Evolutionary conservation across 2,329 filamentous ascomycete genomes (phyloP), one percentile per base, ranked within the genome.

Genomic region (Exophiala viscosa): DNA sequence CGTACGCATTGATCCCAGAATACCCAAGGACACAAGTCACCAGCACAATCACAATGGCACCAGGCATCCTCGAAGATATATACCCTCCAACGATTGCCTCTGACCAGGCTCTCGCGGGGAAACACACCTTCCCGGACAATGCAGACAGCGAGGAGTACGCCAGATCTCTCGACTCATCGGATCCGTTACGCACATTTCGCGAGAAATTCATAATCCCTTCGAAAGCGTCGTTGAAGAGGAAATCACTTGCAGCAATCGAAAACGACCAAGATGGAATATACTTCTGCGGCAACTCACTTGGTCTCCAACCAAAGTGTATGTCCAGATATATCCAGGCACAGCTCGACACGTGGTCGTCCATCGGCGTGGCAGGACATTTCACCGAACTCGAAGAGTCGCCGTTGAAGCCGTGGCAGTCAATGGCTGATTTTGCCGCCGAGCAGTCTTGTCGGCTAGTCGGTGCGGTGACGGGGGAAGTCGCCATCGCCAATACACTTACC

Each of bases 271-370:
- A 18, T 14, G 62, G 63, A 8, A 84, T 89, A 53, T 96, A 96
- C 70, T 84, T 96, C 60, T 92, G 90, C 61, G 91, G 91, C 51
- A 95, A 96, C 73, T 95, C 90, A 0, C 79, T 96, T 1, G 90
- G 90, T 34, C 80, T 91, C 3, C 90, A 95, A 67, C 90, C 90
- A 38, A 83, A 81, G 56, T 79, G 80, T 8, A 84, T 84, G 0
- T 75, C 80, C 13, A 73, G 77, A n/a, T 85, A 88, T 59, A 72
- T 95, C 57, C 75, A 84, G 43, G 79, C 83, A 4, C 89, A 93
- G 60, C 79, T 95, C 1, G 80, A 87, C 58, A 90, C 88, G 1
- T 96, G 90, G 90, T 86, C 86, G 0, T 85, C 83, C 0, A 86
- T 93, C 59, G 90, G 86, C 14, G 90, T 96, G 18, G 84, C 86